Evolutionary conservation across 176 grass and related monocot genomes (phyloP).

Genomic region (Zea mays): Zm-B73-REFERENCE-NAM-5.0 NC_050102.1:137988501-137989000

Average conservation of each 20-base stretch:
- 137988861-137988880: neutral
- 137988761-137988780: too few relatives aligned
- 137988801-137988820: neutral
- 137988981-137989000: conserved; percentile 25
- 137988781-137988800: neutral
- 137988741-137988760: neutral
- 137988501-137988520: conserved; percentile 68
- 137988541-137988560: conserved; percentile 61
- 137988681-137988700: too few relatives aligned
- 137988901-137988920: conserved; percentile 71
- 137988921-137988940: conserved; percentile 79
- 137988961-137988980: conserved; percentile 83
- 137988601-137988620: neutral
- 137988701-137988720: neutral
- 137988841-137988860: neutral
- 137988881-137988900: conserved; percentile 34
- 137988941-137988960: conserved; percentile 70
- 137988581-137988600: too few relatives aligned
- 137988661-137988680: neutral
- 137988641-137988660: too few relatives aligned
- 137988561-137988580: conserved; percentile 69
- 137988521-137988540: conserved; percentile 58
- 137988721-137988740: neutral
- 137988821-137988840: neutral
- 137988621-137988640: neutral